Evolutionary conservation across 805 yeast species (phyloP).

Genomic region (Debaryomyces hansenii): DNA sequence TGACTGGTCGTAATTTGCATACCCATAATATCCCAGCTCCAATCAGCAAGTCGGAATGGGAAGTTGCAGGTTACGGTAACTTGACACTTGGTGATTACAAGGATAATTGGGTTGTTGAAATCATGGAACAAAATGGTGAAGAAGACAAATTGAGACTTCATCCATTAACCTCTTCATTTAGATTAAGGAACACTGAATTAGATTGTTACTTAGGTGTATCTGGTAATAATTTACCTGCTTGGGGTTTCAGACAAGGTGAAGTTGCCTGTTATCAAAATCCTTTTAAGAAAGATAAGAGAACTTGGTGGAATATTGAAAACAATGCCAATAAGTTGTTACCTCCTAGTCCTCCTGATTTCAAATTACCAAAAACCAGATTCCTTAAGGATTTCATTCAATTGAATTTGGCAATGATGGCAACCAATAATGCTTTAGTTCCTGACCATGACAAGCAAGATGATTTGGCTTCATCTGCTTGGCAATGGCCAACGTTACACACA

Average conservation of each 20-base stretch:
- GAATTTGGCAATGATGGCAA: constrained; percentile 80
- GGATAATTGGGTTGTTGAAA: constrained; percentile 77
- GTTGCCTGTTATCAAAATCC: constrained; percentile 75
- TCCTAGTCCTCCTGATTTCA: constrained; percentile 58
- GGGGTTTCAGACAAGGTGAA: constrained; percentile 99
- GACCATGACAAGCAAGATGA: constrained; percentile 70
- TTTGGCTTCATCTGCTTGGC: constrained; percentile 77
- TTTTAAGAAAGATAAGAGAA: constrained; percentile 73
- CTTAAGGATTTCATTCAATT: constrained; percentile 67
- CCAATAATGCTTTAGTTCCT: constrained; percentile 79
- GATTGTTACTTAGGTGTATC: constrained; percentile 87
- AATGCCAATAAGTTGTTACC: constrained; percentile 63
- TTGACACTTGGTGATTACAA: constrained; percentile 63
- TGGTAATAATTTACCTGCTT: constrained; percentile 79
- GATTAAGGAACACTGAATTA: constrained; percentile 65
- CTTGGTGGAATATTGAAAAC: constrained; percentile 86
- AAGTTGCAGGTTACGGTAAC: constrained; percentile 76
- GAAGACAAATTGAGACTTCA: constrained; percentile 60
- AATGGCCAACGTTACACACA: constrained; percentile 70
- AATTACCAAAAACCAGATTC: constrained; percentile 73
- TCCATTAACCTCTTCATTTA: constrained; percentile 81
- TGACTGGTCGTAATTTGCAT: constrained; percentile 67
- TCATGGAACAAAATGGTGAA: constrained; percentile 55
- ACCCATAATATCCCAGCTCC: constrained; percentile 70
- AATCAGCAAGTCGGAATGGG: constrained; percentile 51